Base-by-base conservation (phyloP, 352 stramenopile species). In the Sclerospora graminicola region DNA sequence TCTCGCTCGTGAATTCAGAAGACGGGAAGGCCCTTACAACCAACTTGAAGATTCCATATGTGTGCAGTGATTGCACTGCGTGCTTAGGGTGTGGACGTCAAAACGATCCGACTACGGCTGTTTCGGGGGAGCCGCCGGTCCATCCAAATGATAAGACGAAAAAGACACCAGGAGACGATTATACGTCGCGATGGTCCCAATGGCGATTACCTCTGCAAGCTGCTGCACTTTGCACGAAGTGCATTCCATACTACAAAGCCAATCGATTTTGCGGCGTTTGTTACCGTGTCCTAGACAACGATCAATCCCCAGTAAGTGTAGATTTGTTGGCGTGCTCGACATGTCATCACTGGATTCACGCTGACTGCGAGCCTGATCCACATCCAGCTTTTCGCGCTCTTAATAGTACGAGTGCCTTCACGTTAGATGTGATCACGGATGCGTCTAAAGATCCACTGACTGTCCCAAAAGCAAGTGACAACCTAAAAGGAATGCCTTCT, bases 181-280 rank as follows among this genome's bases (percentile, higher is more conserved):
- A 13, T 0, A 46, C 16, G 10, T 32, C 33, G 5, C 39, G 19
- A 21, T 94, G 79, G 82, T 82, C 66, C n/a, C 72, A 70, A 0
- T 94, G 80, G 77, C 60, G 76, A 11, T 48, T 87, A 2, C 78
- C 75, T 1, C 54, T 92, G 4, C 43, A 66, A n/a, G 55, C 71
- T 8, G 76, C 75, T 15, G 62, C 77, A 2, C 59, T 94, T 2
- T 94, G 82, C 30, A 43, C 55, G 0, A 53, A 63, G 5, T 94
- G 82, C 50, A 60, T 86, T 31, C 43, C 35, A 38, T 69, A 66
- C 34, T 94, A 88, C 39, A 56, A 76, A 31, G 52, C 58, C 13
- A 69, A 87, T 41, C 66, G 70, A n/a, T 86, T 82, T 48, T 94
- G 82, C 24, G 48, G 61, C 23, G 79, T 90, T 16, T 94, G 82